Evolutionary conservation across 495 filamentous ascomycete species (phyloP), one percentile per base, ranked within the genome.

Genomic region (Cercophora sp.): DNA sequence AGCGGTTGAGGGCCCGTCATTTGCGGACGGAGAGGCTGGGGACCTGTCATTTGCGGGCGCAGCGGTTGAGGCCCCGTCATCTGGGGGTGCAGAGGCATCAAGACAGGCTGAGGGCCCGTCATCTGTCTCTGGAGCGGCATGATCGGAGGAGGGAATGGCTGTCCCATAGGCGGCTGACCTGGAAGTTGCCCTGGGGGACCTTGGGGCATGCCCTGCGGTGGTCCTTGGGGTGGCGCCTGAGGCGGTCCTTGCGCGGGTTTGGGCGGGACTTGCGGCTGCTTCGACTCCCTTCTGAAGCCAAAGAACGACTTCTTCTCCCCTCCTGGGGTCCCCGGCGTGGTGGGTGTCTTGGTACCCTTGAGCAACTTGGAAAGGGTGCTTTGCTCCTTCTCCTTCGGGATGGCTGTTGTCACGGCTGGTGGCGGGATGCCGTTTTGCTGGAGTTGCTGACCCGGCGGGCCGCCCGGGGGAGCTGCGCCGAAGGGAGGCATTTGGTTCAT

Each of bases 351-450:
- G 22, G 35, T 52, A 24, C 61, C 60, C 31, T 60, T 64, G 35
- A 68, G 60, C 37, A 68, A 40, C 52, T 64, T 68, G 8, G 65
- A 62, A n/a, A 70, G 42, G 0, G 64, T 64, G 53, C 64, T 64
- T 29, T 66, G 65, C 31, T 67, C 60, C 24, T 61, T 64, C 45
- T 63, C 57, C 41, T 52, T 58, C 18, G 43, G 59, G 2, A 34
- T 35, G 3, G 51, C 27, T 36, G 45, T 48, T 1, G 59, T 51
- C 26, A 39, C 32, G 9, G 43, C 52, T 15, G 35, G n/a, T 4
- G 20, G 48, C 8, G 35, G 48, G 24, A 51, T 24, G 13, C 48
- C 48, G 18, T 23, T 51, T 4, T 35, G 35, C 10, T 35, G 48
- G 3, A 19, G 23, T 27, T 13, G 18, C 31, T 22, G 46, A 23